A percentile compares a stretch with the other conserved stretches of the same genome.
Conservation (phyloP, 2,329 filamentous ascomycete genomes). For the Venturia aucupariae region DNA sequence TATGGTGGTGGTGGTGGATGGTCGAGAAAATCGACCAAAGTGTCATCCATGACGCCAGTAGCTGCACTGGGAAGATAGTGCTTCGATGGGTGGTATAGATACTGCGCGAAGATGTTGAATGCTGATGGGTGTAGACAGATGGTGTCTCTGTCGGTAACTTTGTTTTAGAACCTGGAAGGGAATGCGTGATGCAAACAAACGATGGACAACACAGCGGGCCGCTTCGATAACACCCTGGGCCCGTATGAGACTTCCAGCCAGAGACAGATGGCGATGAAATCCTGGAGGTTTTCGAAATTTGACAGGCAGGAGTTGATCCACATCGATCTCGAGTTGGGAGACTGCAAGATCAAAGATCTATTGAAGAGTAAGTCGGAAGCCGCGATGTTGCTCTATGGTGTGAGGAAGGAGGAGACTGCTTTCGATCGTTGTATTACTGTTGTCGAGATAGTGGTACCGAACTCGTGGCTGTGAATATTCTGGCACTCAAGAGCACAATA, state of each 20-base stretch:
- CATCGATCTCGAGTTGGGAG: neutral
- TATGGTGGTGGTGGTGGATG: neutral
- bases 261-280: neutral
- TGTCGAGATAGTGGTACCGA: neutral
- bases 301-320: neutral
- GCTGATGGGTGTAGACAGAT: neutral
- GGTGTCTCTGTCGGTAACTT: neutral
- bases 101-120: neutral
- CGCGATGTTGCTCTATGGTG: neutral
- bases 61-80: neutral
- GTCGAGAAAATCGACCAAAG: neutral
- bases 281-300: neutral
- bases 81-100: neutral
- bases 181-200: neutral
- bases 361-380: neutral
- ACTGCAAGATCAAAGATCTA: neutral
- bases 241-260: neutral
- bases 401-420: neutral
- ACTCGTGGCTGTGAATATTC: neutral
- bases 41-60: neutral
- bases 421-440: neutral
- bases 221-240: neutral
- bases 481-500: neutral
- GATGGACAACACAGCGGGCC: neutral
- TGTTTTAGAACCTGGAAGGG: neutral